Evolutionary conservation across 2,329 filamentous ascomycete species (phyloP).

Genomic region (Sporothrix luriei): DNA sequence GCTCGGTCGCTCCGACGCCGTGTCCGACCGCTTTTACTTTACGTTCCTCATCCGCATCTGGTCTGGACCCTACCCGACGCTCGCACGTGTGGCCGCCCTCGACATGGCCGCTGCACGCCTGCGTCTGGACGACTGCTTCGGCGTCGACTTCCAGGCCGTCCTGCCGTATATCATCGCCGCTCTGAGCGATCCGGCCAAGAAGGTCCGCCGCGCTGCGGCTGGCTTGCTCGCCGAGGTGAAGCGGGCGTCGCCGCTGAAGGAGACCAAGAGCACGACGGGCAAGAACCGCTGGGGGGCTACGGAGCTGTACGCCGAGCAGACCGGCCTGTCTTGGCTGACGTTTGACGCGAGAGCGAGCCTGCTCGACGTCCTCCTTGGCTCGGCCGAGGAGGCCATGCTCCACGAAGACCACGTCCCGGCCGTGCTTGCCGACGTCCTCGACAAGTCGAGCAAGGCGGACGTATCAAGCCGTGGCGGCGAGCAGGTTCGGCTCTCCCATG

Average conservation of each 20-base stretch:
- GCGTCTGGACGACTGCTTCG: conserved; percentile 52
- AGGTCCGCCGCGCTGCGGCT: conserved; percentile 74
- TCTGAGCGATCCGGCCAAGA: conserved; percentile 73
- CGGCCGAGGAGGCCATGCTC: conserved; percentile 82
- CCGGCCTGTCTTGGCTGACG: conserved; percentile 60
- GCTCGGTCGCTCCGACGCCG: conserved; percentile 57
- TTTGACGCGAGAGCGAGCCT: conserved; percentile 62
- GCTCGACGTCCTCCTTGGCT: conserved; percentile 56
- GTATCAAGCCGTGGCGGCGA: conserved; percentile 36
- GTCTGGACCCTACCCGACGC: conserved; percentile 69
- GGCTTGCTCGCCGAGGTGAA: conserved; percentile 64
- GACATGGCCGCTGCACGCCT: conserved; percentile 63
- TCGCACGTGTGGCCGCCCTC: conserved; percentile 70
- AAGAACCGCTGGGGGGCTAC: conserved; percentile 59
- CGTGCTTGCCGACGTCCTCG: conserved; percentile 63
- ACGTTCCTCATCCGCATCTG: conserved; percentile 77
- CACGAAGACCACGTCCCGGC: conserved; percentile 71
- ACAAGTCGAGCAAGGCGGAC: conserved; percentile 46
- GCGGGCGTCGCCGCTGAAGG: conserved; percentile 47
- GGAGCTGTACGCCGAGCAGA: conserved; percentile 64
- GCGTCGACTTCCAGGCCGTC: conserved; percentile 72
- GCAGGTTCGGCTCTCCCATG: conserved; percentile 57
- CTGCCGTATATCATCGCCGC: conserved; percentile 80
- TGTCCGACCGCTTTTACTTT: conserved; percentile 67
- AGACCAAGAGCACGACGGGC: conserved; percentile 27